These are phyloP conservation scores for Cryphonectria carpinicola DNA, from an alignment of 2,329 filamentous ascomycete species.

Conservation along the genomic window DNA sequence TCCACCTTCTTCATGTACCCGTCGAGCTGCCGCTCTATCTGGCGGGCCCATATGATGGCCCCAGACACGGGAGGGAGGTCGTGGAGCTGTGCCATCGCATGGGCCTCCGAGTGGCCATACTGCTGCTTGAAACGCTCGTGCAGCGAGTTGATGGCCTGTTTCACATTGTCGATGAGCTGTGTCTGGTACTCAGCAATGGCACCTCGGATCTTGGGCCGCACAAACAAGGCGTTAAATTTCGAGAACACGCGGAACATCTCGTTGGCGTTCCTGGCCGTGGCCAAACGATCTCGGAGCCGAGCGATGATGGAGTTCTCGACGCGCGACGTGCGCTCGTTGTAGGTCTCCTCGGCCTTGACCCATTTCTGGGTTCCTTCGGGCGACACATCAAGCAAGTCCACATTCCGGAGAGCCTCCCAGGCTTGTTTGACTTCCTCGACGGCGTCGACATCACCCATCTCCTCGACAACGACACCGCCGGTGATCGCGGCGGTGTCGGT, in stretches of 20 bases:
- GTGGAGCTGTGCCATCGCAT: slow-evolving; percentile 96
- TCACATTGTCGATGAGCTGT: slow-evolving; percentile 96
- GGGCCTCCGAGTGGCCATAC: slow-evolving; percentile 96
- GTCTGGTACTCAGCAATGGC: slow-evolving; percentile 98
- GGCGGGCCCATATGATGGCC: slow-evolving; percentile 95
- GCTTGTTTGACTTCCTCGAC: slow-evolving; percentile 95
- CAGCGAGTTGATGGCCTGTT: slow-evolving; percentile 88
- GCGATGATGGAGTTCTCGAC: slow-evolving; percentile 99
- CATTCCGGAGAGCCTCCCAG: slow-evolving; percentile 91
- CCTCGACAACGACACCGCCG: slow-evolving; percentile 75
- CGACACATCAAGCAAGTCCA: slow-evolving; percentile 92
- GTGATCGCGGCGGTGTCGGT: slow-evolving; percentile 59
- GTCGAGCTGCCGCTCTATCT: slow-evolving; percentile 94
- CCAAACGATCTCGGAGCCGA: slow-evolving; percentile 85
- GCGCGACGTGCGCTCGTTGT: slow-evolving; percentile 95
- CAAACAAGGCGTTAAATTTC: slow-evolving; percentile 98
- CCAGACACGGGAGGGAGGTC: slow-evolving; percentile 95
- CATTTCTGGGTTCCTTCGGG: slow-evolving; percentile 87
- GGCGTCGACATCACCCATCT: slow-evolving; percentile 96
- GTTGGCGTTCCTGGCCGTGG: slow-evolving; percentile 94
- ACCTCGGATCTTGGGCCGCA: slow-evolving; percentile 97
- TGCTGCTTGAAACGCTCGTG: slow-evolving; percentile 99
- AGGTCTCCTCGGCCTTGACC: slow-evolving; percentile 92
- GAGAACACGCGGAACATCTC: slow-evolving; percentile 99
- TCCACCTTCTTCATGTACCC: slow-evolving; percentile 99